These are phyloP conservation scores for Gracilariopsis chorda DNA, from an alignment of 23 red algal genomes.

Conservation along the genomic window DNA sequence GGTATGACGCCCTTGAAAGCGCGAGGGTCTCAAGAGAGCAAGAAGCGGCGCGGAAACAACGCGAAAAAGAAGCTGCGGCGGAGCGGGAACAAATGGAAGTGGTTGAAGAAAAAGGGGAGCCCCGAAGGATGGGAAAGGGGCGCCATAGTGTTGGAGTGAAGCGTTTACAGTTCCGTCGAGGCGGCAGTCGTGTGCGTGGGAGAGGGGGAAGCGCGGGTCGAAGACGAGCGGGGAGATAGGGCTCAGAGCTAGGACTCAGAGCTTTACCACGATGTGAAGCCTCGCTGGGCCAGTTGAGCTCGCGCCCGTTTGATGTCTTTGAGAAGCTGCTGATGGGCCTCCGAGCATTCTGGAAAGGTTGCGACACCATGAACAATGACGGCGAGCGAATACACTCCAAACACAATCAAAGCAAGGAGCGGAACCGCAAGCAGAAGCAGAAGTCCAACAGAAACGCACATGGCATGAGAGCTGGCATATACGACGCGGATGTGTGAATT, in stretches of 20 bases:
- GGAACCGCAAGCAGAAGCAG: neutral
- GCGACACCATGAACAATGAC: constrained; percentile 35
- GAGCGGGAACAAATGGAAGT: neutral
- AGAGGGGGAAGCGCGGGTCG: neutral
- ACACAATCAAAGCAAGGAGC: neutral
- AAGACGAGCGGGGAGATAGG: constrained; percentile 1
- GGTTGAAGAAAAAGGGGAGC: neutral
- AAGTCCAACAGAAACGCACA: neutral
- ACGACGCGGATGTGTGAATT: too few species aligned
- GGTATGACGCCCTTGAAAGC: constrained; percentile 47
- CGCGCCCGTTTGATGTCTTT: constrained; percentile 41
- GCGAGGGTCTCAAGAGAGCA: constrained; percentile 29
- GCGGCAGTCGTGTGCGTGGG: neutral
- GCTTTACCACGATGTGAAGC: constrained; percentile 13
- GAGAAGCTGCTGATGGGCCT: constrained; percentile 37
- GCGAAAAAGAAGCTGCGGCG: neutral
- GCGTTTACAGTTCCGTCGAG: neutral
- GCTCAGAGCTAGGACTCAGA: too few species aligned
- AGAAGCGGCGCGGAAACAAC: constrained; percentile 31
- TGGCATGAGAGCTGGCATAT: too few species aligned
- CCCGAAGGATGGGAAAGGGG: neutral
- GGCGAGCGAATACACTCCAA: constrained; percentile 20
- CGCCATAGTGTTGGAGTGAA: neutral
- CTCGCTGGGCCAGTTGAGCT: neutral
- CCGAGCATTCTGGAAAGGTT: constrained; percentile 43